A percentile compares a stretch with the other conserved stretches of the same genome.
Evolutionary conservation across 2,329 filamentous ascomycete genomes (phyloP).

Genomic region (Apiospora pterosperma): DNA sequence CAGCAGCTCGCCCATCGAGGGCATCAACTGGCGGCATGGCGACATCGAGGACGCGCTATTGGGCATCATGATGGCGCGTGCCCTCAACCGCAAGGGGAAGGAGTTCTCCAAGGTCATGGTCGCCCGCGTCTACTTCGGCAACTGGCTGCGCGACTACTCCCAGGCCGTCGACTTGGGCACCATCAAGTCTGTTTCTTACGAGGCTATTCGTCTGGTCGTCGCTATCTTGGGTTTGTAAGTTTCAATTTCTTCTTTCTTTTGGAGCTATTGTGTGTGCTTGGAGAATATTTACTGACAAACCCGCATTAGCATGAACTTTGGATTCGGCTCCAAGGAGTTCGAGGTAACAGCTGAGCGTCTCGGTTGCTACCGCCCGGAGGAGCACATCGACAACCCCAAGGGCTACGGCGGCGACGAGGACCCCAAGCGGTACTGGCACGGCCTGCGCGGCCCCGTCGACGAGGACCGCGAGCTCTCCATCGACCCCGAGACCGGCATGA

Average conservation of each 20-base stretch:
- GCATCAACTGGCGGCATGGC: conserved; percentile 83
- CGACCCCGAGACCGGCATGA: conserved; percentile 73
- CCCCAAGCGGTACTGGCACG: conserved; percentile 74
- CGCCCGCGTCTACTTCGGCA: conserved; percentile 90
- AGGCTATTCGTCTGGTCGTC: conserved; percentile 85
- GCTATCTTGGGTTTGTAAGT: conserved; percentile 76
- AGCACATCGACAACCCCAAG: conserved; percentile 77
- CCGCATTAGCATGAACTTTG: conserved; percentile 62
- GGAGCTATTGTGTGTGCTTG: neutral
- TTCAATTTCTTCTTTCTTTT: neutral
- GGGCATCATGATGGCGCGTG: conserved; percentile 57
- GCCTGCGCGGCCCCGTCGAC: conserved; percentile 78
- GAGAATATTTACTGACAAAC: neutral
- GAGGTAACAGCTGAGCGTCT: conserved; percentile 77
- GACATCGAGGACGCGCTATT: conserved; percentile 92
- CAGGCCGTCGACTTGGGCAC: conserved; percentile 93
- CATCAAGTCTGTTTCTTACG: conserved; percentile 83
- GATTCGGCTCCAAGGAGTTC: conserved; percentile 79
- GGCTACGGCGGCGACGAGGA: conserved; percentile 80
- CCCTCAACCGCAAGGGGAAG: conserved; percentile 50
- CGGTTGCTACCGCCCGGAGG: conserved; percentile 76
- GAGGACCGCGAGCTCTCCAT: conserved; percentile 75
- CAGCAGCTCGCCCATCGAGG: conserved; percentile 74
- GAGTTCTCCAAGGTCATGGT: conserved; percentile 88
- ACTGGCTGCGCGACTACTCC: conserved; percentile 91